Base-by-base conservation (phyloP, 2,329 filamentous ascomycete species). In the Aurifilum marmelostoma region DNA sequence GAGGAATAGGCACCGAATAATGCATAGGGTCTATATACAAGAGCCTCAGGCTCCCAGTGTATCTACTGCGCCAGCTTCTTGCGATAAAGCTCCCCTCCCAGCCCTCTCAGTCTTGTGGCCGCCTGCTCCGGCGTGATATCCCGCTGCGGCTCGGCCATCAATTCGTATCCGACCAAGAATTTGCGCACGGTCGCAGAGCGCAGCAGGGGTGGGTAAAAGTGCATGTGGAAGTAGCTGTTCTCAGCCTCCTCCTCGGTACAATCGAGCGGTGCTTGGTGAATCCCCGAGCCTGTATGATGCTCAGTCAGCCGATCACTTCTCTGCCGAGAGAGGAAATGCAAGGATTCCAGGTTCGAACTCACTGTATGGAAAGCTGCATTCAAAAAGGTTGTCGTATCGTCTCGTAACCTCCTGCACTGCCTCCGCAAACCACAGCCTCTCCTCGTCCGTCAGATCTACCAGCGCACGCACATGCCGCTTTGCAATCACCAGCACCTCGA, bases 81-180 rank as follows among this genome's bases (percentile, higher is more conserved):
- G 73, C 96, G 88, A 77, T 99, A 98, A 72, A 99, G 81, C 77
- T 93, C 88, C 21, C 94, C 94, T 3, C 89, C 92, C 72, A 93
- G 94, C 69, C 85, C 84, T 73, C 92, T 88, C 70, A 99, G 82
- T 63, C 89, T 89, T 34, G 88, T 89, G 18, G 96, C 92, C 1
- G 96, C 96, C 81, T 98, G 96, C 80, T 99, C 96, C 0, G 96
- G 95, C 0, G 96, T 99, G 75, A 99, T 98, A 78, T 99, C 96
- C 69, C 96, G 88, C 81, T 99, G 96, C n/a, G 96, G 95, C 82
- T 99, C 96, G 1, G 92, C 96, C 88, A 99, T 89, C 81, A 99
- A 86, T 81, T 99, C 96, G 78, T 97, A 98, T 0, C 96, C 96
- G 43, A 99, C 96, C 65, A 98, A 81, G 81, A 98, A 99, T 82